These are phyloP conservation scores for Zasmidium citrigriseum DNA, from an alignment of 2,329 filamentous ascomycete genomes.

Conservation along the genomic window DNA sequence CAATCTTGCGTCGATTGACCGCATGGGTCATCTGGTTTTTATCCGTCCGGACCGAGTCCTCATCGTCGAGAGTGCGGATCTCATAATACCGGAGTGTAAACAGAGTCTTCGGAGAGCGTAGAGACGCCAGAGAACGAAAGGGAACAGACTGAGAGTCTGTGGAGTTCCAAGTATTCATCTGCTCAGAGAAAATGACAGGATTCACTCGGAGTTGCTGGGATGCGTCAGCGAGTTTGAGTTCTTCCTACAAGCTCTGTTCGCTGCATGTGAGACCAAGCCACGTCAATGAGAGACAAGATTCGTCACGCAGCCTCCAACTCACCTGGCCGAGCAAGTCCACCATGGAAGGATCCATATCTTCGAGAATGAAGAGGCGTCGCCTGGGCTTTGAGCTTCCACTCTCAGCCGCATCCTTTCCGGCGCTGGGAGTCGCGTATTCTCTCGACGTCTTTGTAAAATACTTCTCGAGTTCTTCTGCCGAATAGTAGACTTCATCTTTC, in stretches of 20 bases:
- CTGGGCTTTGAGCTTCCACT: background rate
- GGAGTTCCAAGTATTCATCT: constrained; percentile 30
- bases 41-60: constrained; percentile 5
- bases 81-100: constrained; percentile 28
- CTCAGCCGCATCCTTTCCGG: background rate
- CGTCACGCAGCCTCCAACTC: background rate
- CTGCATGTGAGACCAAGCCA: background rate
- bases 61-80: constrained; percentile 20
- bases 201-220: constrained; percentile 19
- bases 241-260: background rate
- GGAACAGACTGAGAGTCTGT: constrained; percentile 24
- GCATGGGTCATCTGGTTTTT: constrained; percentile 24
- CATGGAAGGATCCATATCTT: constrained; percentile 26
- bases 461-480: background rate
- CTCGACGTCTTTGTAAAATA: constrained; percentile 1
- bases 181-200: constrained; percentile 26
- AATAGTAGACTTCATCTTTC: background rate
- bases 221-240: background rate
- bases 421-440: background rate
- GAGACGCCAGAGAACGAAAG: constrained; percentile 23
- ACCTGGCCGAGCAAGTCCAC: constrained; percentile 23
- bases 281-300: too few relatives aligned
- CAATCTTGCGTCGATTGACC: constrained; percentile 23
- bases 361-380: constrained; percentile 26
- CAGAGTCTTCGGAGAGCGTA: constrained; percentile 16